Conservation (phyloP, 495 filamentous ascomycete species). For the Lineolata rhizophorae region DNA sequence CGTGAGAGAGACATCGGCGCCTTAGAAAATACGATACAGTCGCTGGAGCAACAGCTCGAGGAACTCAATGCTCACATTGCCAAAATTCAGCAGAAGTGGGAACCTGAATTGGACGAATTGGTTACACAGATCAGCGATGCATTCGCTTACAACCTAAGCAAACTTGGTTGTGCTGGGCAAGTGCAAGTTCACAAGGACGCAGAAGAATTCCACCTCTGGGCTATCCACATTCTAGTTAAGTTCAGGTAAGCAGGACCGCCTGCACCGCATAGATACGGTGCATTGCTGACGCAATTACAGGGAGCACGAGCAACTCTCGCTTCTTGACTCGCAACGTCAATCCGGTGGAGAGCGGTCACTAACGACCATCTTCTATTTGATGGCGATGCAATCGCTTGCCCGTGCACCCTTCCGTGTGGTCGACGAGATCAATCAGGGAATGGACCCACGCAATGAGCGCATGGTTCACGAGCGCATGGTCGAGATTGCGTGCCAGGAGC, state of each 20-base stretch:
- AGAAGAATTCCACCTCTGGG: conserved; percentile 78
- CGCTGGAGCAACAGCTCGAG: conserved; percentile 23
- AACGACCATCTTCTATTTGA: conserved; percentile 96
- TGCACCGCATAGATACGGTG: neutral
- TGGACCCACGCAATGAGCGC: conserved; percentile 95
- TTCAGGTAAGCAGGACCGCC: conserved; percentile 40
- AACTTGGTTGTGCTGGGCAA: conserved; percentile 90
- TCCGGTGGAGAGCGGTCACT: conserved; percentile 93
- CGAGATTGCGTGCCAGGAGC: conserved; percentile 65
- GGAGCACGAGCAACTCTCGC: conserved; percentile 60
- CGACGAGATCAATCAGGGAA: conserved; percentile 98
- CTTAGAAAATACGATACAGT: conserved; percentile 25
- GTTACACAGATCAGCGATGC: conserved; percentile 66
- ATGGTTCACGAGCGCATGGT: conserved; percentile 96
- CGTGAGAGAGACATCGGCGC: conserved; percentile 36
- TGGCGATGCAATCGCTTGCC: conserved; percentile 87
- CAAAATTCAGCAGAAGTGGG: conserved; percentile 43
- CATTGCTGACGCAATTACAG: no score
- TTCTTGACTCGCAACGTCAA: conserved; percentile 78
- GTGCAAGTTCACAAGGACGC: conserved; percentile 62
- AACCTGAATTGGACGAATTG: conserved; percentile 61
- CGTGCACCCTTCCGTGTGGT: conserved; percentile 97
- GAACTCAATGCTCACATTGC: conserved; percentile 32
- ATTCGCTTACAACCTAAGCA: conserved; percentile 73
- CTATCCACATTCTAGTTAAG: conserved; percentile 80